Evolutionary conservation across 2,329 filamentous ascomycete species (phyloP), one percentile per base, ranked within the genome.

Genomic region (Harringtonia lauricola): DNA sequence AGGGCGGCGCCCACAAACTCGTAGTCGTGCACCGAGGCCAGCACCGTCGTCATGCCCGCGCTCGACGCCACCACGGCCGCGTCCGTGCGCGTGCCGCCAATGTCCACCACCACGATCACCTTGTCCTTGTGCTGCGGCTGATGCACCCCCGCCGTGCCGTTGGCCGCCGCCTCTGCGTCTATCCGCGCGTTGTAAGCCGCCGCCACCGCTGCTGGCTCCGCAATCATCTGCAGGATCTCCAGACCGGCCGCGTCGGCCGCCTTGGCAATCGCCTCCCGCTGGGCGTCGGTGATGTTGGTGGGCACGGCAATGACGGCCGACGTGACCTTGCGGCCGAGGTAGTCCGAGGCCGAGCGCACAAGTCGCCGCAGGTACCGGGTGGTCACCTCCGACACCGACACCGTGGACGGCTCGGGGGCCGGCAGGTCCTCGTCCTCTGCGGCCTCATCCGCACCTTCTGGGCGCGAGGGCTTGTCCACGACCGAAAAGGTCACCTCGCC

Each of bases 261-360:
- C 56, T 81, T 76, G 54, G 74, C 75, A 49, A 98, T 69, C 35
- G 88, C 86, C 52, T 81, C 77, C 58, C 87, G 86, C 69, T 96
- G 90, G 58, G 81, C 80, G 49, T 95, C 86, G 55, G 72, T 74
- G 70, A 94, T 95, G 74, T 96, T 88, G 57, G 90, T 95, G 40
- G 92, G 92, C 15, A 96, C 80, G 34, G 90, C 86, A 61, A 98
- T 79, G 57, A 96, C 92, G 44, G 89, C 88, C n/a, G 89, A 87
- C 50, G 87, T 95, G 58, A 98, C 87, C 57, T 81, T 76, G 71
- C 90, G 94, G 62, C 92, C 92, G 39, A 95, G 75, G 67, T 86
- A 98, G 62, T 95, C 89, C 28, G 86, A 82, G 44, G 92, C 92
- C 46, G 89, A 88, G 57, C 76, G 72, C 54, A 83, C 79, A 53